phyloP scores from a whole-genome alignment of 2,329 filamentous ascomycete genomes.

The Fusarium proliferatum region DNA sequence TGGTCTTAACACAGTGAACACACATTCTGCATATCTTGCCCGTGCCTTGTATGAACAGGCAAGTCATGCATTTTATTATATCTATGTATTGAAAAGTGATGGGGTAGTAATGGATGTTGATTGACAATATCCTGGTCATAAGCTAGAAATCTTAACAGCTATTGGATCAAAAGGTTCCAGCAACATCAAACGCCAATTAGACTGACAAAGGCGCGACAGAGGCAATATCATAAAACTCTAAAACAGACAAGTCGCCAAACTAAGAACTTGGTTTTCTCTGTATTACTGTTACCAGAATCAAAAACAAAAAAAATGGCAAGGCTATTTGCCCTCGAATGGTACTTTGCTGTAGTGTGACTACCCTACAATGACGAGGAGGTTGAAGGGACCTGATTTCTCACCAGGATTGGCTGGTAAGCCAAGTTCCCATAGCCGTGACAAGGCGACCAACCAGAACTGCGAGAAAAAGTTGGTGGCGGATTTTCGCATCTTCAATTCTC shows the following conservation, averaged over 20 bases:
- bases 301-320: background rate
- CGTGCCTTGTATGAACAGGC: background rate
- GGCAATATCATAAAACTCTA: background rate
- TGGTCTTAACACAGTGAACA: too few species aligned
- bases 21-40: background rate
- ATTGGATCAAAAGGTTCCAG: conserved; percentile 1
- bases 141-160: background rate
- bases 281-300: background rate
- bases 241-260: background rate
- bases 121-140: background rate
- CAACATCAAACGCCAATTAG: background rate
- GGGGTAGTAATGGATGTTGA: too few species aligned
- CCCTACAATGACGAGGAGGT: background rate
- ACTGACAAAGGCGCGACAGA: background rate
- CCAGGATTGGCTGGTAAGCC: background rate
- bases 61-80: background rate
- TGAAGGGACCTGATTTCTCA: background rate
- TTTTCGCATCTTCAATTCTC: conserved; percentile 18
- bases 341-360: background rate
- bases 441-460: conserved; percentile 12
- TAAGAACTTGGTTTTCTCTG: background rate
- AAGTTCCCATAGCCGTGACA: background rate
- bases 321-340: background rate
- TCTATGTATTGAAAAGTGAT: background rate
- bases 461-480: conserved; percentile 29